Evolutionary conservation across 1,139 yeast species (phyloP).

Genomic region (Yamadazyma dushanensis): DNA sequence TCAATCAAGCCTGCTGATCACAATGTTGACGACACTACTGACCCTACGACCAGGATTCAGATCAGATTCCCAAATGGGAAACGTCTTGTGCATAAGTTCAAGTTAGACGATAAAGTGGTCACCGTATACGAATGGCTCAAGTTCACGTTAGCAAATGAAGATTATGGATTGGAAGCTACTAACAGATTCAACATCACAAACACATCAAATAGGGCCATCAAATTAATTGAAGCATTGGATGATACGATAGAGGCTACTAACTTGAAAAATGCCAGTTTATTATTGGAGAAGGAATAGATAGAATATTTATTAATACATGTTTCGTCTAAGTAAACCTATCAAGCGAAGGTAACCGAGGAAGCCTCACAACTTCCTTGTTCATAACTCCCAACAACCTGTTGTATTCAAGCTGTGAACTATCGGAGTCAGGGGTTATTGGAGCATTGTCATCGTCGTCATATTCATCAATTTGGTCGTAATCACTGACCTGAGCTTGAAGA

Average conservation of each 20-base stretch:
- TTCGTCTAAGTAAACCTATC: conserved; percentile 7
- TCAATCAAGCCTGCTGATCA: conserved; percentile 50
- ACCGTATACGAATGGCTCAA: conserved; percentile 45
- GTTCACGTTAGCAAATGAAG: conserved; percentile 54
- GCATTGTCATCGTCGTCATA: conserved; percentile 5
- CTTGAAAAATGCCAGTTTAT: conserved; percentile 75
- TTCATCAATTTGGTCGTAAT: conserved; percentile 12
- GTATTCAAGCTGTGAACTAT: conserved; percentile 8
- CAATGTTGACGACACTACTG: conserved; percentile 55
- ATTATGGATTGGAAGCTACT: conserved; percentile 45
- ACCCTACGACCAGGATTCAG: conserved; percentile 74
- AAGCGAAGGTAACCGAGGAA: conserved; percentile 11
- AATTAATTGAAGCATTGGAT: conserved; percentile 60
- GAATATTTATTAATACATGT: not conserved
- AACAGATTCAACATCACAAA: conserved; percentile 53
- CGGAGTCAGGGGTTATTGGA: conserved; percentile 8
- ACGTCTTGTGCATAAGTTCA: conserved; percentile 74
- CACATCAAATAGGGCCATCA: conserved; percentile 64
- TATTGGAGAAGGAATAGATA: conserved; percentile 55
- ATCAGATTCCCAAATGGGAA: conserved; percentile 85
- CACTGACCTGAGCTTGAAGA: conserved; percentile 6
- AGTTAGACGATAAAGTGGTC: conserved; percentile 52
- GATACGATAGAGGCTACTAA: conserved; percentile 72
- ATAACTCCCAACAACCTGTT: conserved; percentile 6
- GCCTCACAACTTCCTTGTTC: conserved; percentile 1